Percentiles rank a stretch among this genome's conserved stretches.
Conservation (phyloP, 805 yeast genomes). For the Saccharomycopsis selenospora region DNA sequence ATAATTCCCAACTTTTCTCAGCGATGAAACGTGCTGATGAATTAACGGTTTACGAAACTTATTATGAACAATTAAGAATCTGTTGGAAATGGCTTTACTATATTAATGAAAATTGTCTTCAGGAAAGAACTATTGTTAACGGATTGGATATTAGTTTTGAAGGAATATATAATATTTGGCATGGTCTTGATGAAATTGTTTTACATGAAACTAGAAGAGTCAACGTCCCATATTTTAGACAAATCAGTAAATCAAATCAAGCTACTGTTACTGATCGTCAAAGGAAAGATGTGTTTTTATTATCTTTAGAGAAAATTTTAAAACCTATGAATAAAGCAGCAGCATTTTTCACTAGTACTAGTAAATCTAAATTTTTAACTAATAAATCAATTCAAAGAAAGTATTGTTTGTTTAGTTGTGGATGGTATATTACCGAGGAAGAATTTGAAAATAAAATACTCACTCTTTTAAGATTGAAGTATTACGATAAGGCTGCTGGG, state of each 20-base stretch:
- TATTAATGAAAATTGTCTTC: constrained; percentile 47
- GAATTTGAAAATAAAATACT: constrained; percentile 67
- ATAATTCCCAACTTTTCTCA: constrained; percentile 16
- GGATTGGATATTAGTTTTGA: constrained; percentile 76
- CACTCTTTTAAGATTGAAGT: constrained; percentile 48
- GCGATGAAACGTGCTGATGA: constrained; percentile 49
- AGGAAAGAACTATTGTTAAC: constrained; percentile 56
- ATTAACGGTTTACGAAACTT: constrained; percentile 46
- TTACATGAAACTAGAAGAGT: constrained; percentile 28
- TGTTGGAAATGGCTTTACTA: constrained; percentile 91
- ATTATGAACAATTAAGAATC: constrained; percentile 51
- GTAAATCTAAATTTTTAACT: constrained; percentile 29
- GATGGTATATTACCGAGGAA: constrained; percentile 76
- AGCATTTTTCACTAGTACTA: constrained; percentile 4
- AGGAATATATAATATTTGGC: constrained; percentile 90
- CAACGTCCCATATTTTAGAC: constrained; percentile 22
- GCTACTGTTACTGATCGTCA: constrained; percentile 43
- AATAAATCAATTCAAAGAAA: constrained; percentile 59
- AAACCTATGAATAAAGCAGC: constrained; percentile 5
- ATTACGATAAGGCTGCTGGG: constrained; percentile 88
- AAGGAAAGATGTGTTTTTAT: constrained; percentile 30
- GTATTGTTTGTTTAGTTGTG: constrained; percentile 75
- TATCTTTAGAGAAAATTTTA: constrained; percentile 10
- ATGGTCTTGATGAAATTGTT: constrained; percentile 46
- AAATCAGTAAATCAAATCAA: constrained; percentile 29